Conservation (phyloP, 2,329 filamentous ascomycete genomes). For the Colletotrichum euphorbiae region DNA sequence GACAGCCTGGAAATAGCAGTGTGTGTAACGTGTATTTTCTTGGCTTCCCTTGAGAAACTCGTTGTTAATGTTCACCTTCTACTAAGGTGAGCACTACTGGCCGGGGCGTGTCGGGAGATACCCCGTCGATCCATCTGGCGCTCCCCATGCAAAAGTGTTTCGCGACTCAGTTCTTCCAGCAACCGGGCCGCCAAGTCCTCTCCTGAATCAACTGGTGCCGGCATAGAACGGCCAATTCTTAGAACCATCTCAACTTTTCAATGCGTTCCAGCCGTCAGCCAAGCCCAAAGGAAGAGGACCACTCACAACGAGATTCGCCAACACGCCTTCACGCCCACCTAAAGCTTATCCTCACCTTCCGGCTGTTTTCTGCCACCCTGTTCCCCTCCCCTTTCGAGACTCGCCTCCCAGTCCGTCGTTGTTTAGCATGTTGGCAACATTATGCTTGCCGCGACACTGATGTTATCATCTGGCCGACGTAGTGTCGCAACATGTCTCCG, state of each 20-base stretch:
- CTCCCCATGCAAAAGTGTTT: slow-evolving; percentile 32
- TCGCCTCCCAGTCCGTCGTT: background rate
- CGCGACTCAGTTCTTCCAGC: slow-evolving; percentile 28
- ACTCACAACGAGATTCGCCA: slow-evolving; percentile 30
- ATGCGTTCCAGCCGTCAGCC: slow-evolving; percentile 37
- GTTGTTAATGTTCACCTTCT: background rate
- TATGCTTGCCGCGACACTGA: background rate
- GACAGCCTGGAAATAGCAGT: slow-evolving; percentile 2
- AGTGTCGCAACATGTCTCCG: slow-evolving; percentile 19
- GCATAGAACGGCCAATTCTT: slow-evolving; percentile 9
- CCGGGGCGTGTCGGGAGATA: slow-evolving; percentile 28
- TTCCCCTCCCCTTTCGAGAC: background rate
- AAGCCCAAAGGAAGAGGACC: slow-evolving; percentile 25
- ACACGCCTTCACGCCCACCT: slow-evolving; percentile 26
- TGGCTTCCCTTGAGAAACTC: slow-evolving; percentile 2
- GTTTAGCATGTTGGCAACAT: slow-evolving; percentile 1
- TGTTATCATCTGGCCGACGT: background rate
- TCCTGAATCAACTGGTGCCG: slow-evolving; percentile 31
- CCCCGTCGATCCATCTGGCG: slow-evolving; percentile 31
- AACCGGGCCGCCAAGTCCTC: slow-evolving; percentile 30
- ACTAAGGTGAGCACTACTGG: background rate
- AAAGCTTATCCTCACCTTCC: slow-evolving; percentile 33
- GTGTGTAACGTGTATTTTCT: background rate
- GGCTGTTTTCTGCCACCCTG: background rate
- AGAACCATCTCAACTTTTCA: slow-evolving; percentile 31